Evolutionary conservation across 2,329 filamentous ascomycete species (phyloP), one percentile per base, ranked within the genome.

Genomic region (Zymoseptoria pseudotritici): DNA sequence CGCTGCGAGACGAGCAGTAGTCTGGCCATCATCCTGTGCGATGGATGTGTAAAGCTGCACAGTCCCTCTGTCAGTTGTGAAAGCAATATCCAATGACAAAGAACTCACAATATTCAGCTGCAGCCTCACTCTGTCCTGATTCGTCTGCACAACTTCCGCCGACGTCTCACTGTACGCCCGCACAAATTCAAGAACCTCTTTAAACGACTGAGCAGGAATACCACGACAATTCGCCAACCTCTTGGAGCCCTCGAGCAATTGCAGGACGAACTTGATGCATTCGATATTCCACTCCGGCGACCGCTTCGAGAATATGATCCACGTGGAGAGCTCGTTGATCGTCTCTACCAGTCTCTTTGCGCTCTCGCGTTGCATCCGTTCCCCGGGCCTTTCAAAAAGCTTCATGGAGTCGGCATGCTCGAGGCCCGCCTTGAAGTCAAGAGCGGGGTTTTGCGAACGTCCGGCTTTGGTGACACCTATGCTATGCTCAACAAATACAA

Each of bases 1-100:
- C 9, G 68, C 69, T 0, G 75, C 74, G 8, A 81, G 50, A 21
- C 57, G 24, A 8, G 59, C 63, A 52, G 55, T 62, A 7, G 61
- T 65, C 31, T 62, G 63, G 2, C 61, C 59, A 24, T 63, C 63
- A n/a, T 65, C 61, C 49, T 65, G 61, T 11, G 61, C 61, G 20
- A 62, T 59, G 8, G 61, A 54, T n/a, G 63, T 63, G 56, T 65
- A 65, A 9, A 63, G 24, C 61, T 63, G 20, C 8, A 9, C 7
- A 9, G n/a, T 20, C 19, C 29, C 10, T 17, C 2, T 17, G 26
- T 61, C 54, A 56, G 50, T 54, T 8, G 17, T 29, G 17, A 17
- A 26, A 24, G 36, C 57, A 24, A 13, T 31, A 10, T 19, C 2
- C 9, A n/a, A 46, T 17, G 24, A n/a, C 11, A 5, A n/a, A n/a